Conservation (phyloP, 352 stramenopile species). For the Pythium brachiatum region DNA sequence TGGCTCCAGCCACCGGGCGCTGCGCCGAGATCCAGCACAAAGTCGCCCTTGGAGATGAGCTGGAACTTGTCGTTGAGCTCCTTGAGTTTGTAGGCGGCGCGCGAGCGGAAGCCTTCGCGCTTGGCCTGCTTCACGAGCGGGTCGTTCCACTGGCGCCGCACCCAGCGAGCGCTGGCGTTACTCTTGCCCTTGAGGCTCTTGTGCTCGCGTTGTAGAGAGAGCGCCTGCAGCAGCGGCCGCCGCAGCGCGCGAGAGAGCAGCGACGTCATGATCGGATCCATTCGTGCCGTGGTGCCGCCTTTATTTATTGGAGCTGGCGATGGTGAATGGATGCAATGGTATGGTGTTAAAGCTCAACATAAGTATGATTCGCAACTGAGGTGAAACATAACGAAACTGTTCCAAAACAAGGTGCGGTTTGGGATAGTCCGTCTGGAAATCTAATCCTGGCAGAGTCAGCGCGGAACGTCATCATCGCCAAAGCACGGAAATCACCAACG, state of each 20-base stretch:
- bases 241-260: slow-evolving; percentile 11
- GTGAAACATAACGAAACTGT: neutral
- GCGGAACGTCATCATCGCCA: neutral
- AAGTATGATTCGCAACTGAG: slow-evolving; percentile 2
- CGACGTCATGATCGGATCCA: slow-evolving; percentile 7
- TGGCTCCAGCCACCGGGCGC: slow-evolving; percentile 86
- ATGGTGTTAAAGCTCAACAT: slow-evolving; percentile 12
- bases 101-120: slow-evolving; percentile 73
- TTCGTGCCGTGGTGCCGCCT: neutral
- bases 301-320: neutral
- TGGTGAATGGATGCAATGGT: neutral
- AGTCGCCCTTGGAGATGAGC: slow-evolving; percentile 57
- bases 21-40: slow-evolving; percentile 81
- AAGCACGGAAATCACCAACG: neutral
- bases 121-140: slow-evolving; percentile 85
- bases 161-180: slow-evolving; percentile 80
- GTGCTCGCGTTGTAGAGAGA: slow-evolving; percentile 37
- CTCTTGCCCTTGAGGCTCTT: slow-evolving; percentile 85
- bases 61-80: slow-evolving; percentile 84
- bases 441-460: slow-evolving; percentile 7
- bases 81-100: slow-evolving; percentile 79
- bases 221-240: slow-evolving; percentile 2
- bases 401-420: slow-evolving; percentile 15
- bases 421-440: slow-evolving; percentile 1
- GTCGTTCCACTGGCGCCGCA: slow-evolving; percentile 82